Evolutionary conservation across 2,329 filamentous ascomycete genomes (phyloP).

Genomic region (Boeremia exigua): DNA sequence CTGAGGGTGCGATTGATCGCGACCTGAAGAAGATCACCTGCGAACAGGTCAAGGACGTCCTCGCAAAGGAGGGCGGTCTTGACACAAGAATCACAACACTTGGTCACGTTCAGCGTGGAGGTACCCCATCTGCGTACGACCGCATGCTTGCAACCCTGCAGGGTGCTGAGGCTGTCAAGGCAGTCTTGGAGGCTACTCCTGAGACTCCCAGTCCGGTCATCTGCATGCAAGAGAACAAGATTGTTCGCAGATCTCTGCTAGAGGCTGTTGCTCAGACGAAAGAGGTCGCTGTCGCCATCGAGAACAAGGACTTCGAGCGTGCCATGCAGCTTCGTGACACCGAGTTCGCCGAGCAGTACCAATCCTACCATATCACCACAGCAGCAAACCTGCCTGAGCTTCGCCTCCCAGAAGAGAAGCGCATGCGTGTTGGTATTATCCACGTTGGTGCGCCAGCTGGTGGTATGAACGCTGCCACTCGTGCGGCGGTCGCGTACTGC

Average conservation of each 20-base stretch:
- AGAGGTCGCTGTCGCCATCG: slow-evolving; percentile 80
- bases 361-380: slow-evolving; percentile 89
- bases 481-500: slow-evolving; percentile 92
- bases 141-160: slow-evolving; percentile 91
- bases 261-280: slow-evolving; percentile 88
- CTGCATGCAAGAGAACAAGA: slow-evolving; percentile 97
- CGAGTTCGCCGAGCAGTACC: slow-evolving; percentile 92
- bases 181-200: slow-evolving; percentile 62
- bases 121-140: slow-evolving; percentile 90
- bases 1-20: slow-evolving; percentile 78
- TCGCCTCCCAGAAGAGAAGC: slow-evolving; percentile 74
- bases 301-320: slow-evolving; percentile 81
- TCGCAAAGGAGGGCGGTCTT: slow-evolving; percentile 79
- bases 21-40: slow-evolving; percentile 84
- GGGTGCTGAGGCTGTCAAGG: slow-evolving; percentile 52
- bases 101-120: slow-evolving; percentile 96
- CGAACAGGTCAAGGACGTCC: slow-evolving; percentile 81
- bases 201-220: slow-evolving; percentile 93
- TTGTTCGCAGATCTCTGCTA: slow-evolving; percentile 86
- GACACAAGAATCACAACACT: slow-evolving; percentile 95
- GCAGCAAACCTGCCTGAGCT: slow-evolving; percentile 75
- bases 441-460: slow-evolving; percentile 96
- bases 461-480: slow-evolving; percentile 96
- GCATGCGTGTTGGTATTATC: slow-evolving; percentile 93
- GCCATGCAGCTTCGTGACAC: slow-evolving; percentile 90